Percentiles rank a stretch among this genome's conserved stretches.
Conservation (phyloP, 768 basidiomycete species). For the Pisolithus microcarpus region DNA sequence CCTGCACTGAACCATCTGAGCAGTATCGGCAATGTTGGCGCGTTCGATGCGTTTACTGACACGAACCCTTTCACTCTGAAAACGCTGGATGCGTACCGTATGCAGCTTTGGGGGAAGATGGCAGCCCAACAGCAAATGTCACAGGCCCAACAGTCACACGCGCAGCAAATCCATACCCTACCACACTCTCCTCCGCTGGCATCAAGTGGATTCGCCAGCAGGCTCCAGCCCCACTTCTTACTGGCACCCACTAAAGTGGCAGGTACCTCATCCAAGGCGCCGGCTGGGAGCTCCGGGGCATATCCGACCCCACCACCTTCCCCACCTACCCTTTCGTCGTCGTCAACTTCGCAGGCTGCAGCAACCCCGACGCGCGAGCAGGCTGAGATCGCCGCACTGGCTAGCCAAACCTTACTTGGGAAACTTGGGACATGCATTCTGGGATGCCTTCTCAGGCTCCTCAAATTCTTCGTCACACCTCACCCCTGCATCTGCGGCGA, state of each 20-base stretch:
- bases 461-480: slow-evolving; percentile 3
- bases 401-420: slow-evolving; percentile 65
- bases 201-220: slow-evolving; percentile 33
- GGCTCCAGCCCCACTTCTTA: slow-evolving; percentile 34
- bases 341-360: slow-evolving; percentile 8
- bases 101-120: slow-evolving; percentile 92
- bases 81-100: slow-evolving; percentile 76
- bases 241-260: slow-evolving; percentile 9
- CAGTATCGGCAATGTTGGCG: slow-evolving; percentile 25
- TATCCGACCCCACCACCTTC: slow-evolving; percentile 42
- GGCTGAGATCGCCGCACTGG: slow-evolving; percentile 51
- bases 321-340: slow-evolving; percentile 19
- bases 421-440: slow-evolving; percentile 74
- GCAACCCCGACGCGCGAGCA: slow-evolving; percentile 27
- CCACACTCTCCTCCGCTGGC: slow-evolving; percentile 23
- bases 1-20: slow-evolving; percentile 24
- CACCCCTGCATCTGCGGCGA: slow-evolving; percentile 8
- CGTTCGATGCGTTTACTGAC: slow-evolving; percentile 76
- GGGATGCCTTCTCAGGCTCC: slow-evolving; percentile 78
- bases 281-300: slow-evolving; percentile 10
- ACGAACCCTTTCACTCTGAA: slow-evolving; percentile 82
- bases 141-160: slow-evolving; percentile 34
- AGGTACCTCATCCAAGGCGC: background rate
- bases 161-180: slow-evolving; percentile 7
- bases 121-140: slow-evolving; percentile 56